Percentiles rank a stretch among this genome's conserved stretches.
Conservation (phyloP, 2,329 filamentous ascomycete genomes). For the Aspergillus sp. region DNA sequence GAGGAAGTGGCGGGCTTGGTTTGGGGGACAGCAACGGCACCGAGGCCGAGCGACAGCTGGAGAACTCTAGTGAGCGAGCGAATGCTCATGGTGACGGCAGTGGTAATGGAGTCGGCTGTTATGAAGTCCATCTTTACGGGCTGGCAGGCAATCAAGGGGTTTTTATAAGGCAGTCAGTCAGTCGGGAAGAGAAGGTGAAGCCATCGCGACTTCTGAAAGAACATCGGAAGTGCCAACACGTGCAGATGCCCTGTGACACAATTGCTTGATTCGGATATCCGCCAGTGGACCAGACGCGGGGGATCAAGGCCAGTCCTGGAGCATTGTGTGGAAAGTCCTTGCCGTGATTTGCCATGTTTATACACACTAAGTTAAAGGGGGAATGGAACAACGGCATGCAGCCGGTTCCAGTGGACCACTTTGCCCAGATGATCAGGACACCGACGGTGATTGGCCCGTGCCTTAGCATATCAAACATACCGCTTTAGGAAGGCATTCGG, state of each 20-base stretch:
- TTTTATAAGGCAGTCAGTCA: not conserved
- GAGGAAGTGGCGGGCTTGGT: not conserved
- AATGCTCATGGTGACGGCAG: not conserved
- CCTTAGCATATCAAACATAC: not conserved
- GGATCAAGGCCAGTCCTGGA: not conserved
- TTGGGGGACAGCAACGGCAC: slow-evolving; percentile 6
- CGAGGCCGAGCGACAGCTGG: slow-evolving; percentile 5
- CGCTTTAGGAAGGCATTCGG: not conserved
- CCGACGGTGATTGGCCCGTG: not conserved
- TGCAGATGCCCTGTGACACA: not conserved
- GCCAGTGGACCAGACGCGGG: not conserved
- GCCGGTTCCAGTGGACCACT: not conserved
- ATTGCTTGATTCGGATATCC: not conserved
- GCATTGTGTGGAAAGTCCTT: not conserved
- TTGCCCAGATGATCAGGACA: not conserved
- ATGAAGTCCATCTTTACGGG: not conserved
- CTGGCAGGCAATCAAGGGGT: not conserved
- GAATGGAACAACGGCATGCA: not conserved
- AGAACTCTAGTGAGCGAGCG: not conserved
- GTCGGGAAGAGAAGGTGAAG: too few relatives aligned
- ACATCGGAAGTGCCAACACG: not conserved
- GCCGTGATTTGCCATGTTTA: too few relatives aligned
- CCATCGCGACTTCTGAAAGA: too few relatives aligned
- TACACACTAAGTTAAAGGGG: not conserved
- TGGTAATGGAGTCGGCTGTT: not conserved